These are phyloP conservation scores for Cucurbita moschata DNA, from an alignment of 306 rosid genomes.

Conservation along the genomic window DNA sequence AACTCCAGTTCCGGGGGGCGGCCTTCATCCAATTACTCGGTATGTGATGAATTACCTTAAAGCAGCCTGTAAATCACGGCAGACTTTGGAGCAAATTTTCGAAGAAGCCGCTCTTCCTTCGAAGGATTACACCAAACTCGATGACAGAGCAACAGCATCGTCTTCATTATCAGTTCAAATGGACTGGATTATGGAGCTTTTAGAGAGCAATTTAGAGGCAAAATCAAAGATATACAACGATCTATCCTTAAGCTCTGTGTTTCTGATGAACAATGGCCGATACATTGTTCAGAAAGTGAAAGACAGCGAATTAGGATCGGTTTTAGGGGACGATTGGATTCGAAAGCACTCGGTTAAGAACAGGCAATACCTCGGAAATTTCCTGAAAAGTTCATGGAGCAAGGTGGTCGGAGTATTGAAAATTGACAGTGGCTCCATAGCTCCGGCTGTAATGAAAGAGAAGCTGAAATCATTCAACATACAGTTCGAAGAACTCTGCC, in stretches of 20 bases:
- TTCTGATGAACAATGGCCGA: slow-evolving; percentile 83
- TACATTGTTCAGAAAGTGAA: slow-evolving; percentile 72
- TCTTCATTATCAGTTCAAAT: slow-evolving; percentile 59
- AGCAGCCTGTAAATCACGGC: slow-evolving; percentile 69
- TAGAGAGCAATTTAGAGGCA: slow-evolving; percentile 77
- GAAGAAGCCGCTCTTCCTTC: slow-evolving; percentile 44
- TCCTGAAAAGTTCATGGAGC: slow-evolving; percentile 80
- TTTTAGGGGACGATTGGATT: slow-evolving; percentile 82
- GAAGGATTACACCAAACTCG: slow-evolving; percentile 35
- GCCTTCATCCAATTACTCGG: slow-evolving; percentile 84
- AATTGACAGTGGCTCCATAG: slow-evolving; percentile 37
- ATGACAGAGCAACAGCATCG: slow-evolving; percentile 34
- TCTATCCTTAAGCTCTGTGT: slow-evolving; percentile 48
- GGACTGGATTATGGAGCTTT: slow-evolving; percentile 82
- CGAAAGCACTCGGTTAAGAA: slow-evolving; percentile 61
- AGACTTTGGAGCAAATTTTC: slow-evolving; percentile 60
- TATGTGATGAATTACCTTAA: slow-evolving; percentile 92
- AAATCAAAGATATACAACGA: slow-evolving; percentile 75
- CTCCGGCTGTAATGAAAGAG: slow-evolving; percentile 51
- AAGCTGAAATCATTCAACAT: slow-evolving; percentile 51
- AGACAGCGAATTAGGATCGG: slow-evolving; percentile 59
- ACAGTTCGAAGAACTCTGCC: slow-evolving; percentile 57
- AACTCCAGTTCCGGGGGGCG: slow-evolving; percentile 71
- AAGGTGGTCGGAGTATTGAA: slow-evolving; percentile 45
- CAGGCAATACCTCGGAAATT: slow-evolving; percentile 45